Evolutionary conservation across 2,329 filamentous ascomycete genomes (phyloP).

Genomic region (Talaromyces sp.): DNA sequence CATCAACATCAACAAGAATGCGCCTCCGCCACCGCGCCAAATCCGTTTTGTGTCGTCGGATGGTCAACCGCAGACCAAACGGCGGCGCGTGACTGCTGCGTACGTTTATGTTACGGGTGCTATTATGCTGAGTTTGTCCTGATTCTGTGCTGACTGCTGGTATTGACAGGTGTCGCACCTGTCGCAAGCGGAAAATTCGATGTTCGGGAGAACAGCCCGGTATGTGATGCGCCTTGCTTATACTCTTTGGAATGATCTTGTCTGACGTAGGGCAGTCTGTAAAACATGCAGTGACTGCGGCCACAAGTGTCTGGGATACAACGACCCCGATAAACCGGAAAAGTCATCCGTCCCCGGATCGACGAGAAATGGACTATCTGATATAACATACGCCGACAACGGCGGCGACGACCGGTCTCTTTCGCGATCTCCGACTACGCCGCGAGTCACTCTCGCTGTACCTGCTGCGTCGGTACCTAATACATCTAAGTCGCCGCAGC

Average conservation of each 20-base stretch:
- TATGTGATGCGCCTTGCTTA: constrained; percentile 21
- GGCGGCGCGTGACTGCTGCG: constrained; percentile 75
- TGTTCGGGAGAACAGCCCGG: constrained; percentile 69
- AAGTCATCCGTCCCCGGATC: constrained; percentile 24
- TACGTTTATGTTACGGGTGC: constrained; percentile 41
- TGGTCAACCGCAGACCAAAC: constrained; percentile 74
- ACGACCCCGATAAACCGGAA: constrained; percentile 44
- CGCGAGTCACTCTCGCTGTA: constrained; percentile 13
- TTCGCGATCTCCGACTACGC: constrained; percentile 18
- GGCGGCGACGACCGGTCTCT: constrained; percentile 15
- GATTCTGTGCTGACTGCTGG: not conserved
- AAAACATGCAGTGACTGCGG: constrained; percentile 70
- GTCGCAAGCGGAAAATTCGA: constrained; percentile 71
- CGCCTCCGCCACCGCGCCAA: constrained; percentile 33
- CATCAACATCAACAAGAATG: constrained; percentile 17
- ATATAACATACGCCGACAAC: constrained; percentile 21
- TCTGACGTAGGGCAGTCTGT: constrained; percentile 45
- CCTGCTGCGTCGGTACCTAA: constrained; percentile 17
- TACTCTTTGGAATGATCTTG: constrained; percentile 9
- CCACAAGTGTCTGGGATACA: constrained; percentile 66
- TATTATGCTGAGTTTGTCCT: not conserved
- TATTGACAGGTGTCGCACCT: constrained; percentile 61
- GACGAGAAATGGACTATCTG: constrained; percentile 18
- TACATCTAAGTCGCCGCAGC: constrained; percentile 18
- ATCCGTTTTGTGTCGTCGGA: constrained; percentile 81